These are phyloP conservation scores for Fusarium subglutinans DNA, from an alignment of 2,329 filamentous ascomycete genomes.

Conservation along the genomic window DNA sequence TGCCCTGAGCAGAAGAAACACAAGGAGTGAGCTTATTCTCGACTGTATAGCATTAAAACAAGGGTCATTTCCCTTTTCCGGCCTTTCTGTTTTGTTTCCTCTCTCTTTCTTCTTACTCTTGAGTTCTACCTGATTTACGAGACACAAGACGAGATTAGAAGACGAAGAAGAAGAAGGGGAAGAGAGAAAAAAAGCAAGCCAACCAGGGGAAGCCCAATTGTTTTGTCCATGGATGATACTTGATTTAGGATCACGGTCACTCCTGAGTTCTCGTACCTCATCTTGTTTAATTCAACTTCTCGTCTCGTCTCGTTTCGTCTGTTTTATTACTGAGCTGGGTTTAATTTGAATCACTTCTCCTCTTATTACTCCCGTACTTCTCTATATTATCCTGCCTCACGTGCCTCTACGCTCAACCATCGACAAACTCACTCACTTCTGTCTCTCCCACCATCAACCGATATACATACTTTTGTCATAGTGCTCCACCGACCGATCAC, in stretches of 20 bases:
- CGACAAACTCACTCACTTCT: neutral
- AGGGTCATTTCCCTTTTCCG: neutral
- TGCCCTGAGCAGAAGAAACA: conserved; percentile 2
- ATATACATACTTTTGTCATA: conserved; percentile 8
- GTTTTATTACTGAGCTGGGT: conserved; percentile 8
- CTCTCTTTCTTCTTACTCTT: neutral
- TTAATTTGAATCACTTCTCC: neutral
- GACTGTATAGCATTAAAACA: neutral
- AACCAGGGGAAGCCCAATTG: conserved; percentile 10
- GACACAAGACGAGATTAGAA: conserved; percentile 29
- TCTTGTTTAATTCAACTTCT: conserved; percentile 27
- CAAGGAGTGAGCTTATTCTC: conserved; percentile 9
- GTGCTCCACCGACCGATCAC: conserved; percentile 15
- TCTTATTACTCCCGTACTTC: neutral
- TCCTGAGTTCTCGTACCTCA: conserved; percentile 17
- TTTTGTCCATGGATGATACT: conserved; percentile 12
- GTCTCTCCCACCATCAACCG: neutral
- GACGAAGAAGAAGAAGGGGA: neutral
- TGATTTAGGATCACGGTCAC: conserved; percentile 29
- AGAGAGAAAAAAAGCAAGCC: neutral
- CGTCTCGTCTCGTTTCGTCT: conserved; percentile 17
- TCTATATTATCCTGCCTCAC: neutral
- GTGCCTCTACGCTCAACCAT: neutral
- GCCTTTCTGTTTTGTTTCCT: neutral
- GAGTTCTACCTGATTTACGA: conserved; percentile 1